Evolutionary conservation across 306 rosid genomes (phyloP).

Genomic region (Citrullus amarus): DNA sequence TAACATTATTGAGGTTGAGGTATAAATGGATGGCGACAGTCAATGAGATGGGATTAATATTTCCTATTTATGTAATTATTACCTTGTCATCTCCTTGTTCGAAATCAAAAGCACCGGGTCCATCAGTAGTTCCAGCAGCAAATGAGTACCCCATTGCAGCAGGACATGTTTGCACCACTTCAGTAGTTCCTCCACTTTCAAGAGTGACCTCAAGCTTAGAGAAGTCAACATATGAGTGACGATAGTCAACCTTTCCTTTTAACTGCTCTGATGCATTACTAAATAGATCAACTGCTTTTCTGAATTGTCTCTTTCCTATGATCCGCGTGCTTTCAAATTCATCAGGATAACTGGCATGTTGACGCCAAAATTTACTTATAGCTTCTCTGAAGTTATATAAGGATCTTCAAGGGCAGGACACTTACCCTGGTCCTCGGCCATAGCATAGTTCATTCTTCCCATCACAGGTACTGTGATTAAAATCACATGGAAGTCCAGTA

Average conservation of each 20-base stretch:
- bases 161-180: constrained; percentile 72
- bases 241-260: constrained; percentile 58
- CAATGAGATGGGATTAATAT: background rate
- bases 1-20: constrained; percentile 12
- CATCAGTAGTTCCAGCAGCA: constrained; percentile 97
- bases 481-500: constrained; percentile 88
- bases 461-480: constrained; percentile 90
- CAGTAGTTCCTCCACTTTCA: constrained; percentile 33
- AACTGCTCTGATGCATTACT: constrained; percentile 50
- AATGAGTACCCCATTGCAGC: constrained; percentile 94
- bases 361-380: constrained; percentile 3
- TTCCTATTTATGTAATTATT: background rate
- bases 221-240: constrained; percentile 70
- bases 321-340: constrained; percentile 93
- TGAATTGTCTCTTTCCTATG: constrained; percentile 73
- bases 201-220: constrained; percentile 59
- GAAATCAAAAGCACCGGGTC: constrained; percentile 94
- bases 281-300: constrained; percentile 72
- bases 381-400: constrained; percentile 5
- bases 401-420: constrained; percentile 8
- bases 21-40: background rate
- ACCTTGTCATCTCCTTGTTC: constrained; percentile 86
- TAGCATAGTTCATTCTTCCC: constrained; percentile 83
- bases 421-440: constrained; percentile 89
- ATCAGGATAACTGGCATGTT: constrained; percentile 65